Percentiles rank a stretch among this genome's conserved stretches.
These are phyloP conservation scores for Monosporozyma servazzii DNA, from an alignment of 805 yeast species.

Conservation along the genomic window DNA sequence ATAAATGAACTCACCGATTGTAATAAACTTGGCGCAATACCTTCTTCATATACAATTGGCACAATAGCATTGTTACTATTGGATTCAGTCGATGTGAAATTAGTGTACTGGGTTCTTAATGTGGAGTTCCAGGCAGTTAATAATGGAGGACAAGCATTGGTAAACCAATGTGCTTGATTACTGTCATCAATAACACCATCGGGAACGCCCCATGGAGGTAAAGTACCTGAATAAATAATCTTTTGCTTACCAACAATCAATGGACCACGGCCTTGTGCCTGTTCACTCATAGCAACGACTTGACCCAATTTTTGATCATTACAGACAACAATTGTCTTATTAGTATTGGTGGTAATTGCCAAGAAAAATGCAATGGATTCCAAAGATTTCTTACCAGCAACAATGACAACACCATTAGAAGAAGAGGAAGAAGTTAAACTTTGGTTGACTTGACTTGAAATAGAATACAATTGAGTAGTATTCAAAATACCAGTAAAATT, in stretches of 20 bases:
- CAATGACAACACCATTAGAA: constrained; percentile 19
- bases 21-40: constrained; percentile 11
- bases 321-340: constrained; percentile 18
- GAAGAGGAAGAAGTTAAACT: not conserved
- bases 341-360: constrained; percentile 15
- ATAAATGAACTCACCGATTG: constrained; percentile 12
- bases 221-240: constrained; percentile 23
- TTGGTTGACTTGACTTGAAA: not conserved
- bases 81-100: constrained; percentile 16
- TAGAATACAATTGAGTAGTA: constrained; percentile 16
- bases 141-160: constrained; percentile 15
- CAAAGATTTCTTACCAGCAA: constrained; percentile 17
- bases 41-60: constrained; percentile 24
- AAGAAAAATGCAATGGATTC: constrained; percentile 24
- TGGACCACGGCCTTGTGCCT: constrained; percentile 19
- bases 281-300: constrained; percentile 13
- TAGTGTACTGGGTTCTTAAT: constrained; percentile 14
- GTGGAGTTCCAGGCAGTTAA: constrained; percentile 15
- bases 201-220: constrained; percentile 22
- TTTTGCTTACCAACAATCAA: constrained; percentile 16
- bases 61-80: constrained; percentile 12
- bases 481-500: constrained; percentile 20
- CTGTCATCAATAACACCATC: constrained; percentile 19
- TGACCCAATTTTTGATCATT: constrained; percentile 13
- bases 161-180: constrained; percentile 17